Evolutionary conservation across 2,329 filamentous ascomycete genomes (phyloP).

Genomic region (Ophiostoma piceae): DNA sequence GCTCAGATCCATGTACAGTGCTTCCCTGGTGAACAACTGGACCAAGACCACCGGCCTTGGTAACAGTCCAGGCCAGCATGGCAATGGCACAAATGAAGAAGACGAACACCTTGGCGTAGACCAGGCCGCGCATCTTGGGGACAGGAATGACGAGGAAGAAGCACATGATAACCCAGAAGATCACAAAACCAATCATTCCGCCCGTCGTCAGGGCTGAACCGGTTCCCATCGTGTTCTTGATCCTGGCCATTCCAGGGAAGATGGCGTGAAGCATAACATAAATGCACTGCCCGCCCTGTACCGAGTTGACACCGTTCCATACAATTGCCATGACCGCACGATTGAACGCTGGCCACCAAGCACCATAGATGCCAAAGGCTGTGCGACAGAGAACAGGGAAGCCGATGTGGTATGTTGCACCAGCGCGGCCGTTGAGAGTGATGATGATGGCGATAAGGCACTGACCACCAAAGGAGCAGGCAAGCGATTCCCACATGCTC

Average conservation of each 20-base stretch:
- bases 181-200: constrained; percentile 21
- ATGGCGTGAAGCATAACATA: constrained; percentile 40
- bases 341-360: constrained; percentile 41
- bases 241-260: constrained; percentile 38
- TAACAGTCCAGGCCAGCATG: constrained; percentile 24
- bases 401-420: constrained; percentile 37
- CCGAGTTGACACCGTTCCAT: constrained; percentile 15
- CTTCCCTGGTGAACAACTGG: constrained; percentile 31
- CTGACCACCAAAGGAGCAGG: constrained; percentile 39
- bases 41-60: constrained; percentile 22
- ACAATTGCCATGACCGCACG: constrained; percentile 41
- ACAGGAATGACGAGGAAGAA: constrained; percentile 22
- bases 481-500: constrained; percentile 46
- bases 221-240: constrained; percentile 33
- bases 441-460: constrained; percentile 39
- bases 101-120: constrained; percentile 24
- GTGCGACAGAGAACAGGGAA: constrained; percentile 41
- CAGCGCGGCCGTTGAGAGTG: constrained; percentile 36
- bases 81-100: constrained; percentile 22
- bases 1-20: constrained; percentile 33
- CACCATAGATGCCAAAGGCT: constrained; percentile 40
- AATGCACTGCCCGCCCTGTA: constrained; percentile 28
- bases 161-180: constrained; percentile 31
- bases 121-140: constrained; percentile 23
- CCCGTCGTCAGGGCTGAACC: constrained; percentile 21